These are phyloP conservation scores for Exophiala mesophila DNA, from an alignment of 2,329 filamentous ascomycete species.

Conservation along the genomic window DNA sequence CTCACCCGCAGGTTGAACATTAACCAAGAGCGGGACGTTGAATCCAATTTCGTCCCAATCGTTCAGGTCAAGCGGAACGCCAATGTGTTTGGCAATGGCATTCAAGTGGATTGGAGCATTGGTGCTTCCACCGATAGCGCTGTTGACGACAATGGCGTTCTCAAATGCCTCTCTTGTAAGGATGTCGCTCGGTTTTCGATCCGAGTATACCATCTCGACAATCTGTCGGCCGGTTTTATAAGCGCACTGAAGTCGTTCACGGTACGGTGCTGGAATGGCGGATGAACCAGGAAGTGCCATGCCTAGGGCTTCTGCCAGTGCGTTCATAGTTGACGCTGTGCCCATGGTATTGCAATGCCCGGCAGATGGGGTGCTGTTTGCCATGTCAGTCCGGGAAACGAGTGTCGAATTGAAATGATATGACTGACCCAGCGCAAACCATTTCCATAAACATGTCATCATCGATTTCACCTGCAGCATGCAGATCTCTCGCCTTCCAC, in stretches of 20 bases:
- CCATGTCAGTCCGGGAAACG: not conserved
- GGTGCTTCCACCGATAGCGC: slow-evolving; percentile 53
- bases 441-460: slow-evolving; percentile 44
- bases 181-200: slow-evolving; percentile 51
- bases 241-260: slow-evolving; percentile 45
- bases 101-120: slow-evolving; percentile 55
- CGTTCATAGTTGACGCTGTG: slow-evolving; percentile 51
- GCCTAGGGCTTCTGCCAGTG: slow-evolving; percentile 48
- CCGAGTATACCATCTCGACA: slow-evolving; percentile 47
- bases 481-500: slow-evolving; percentile 47
- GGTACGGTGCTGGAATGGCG: slow-evolving; percentile 49
- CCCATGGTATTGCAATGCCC: slow-evolving; percentile 53
- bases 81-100: slow-evolving; percentile 52
- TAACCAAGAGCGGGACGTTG: slow-evolving; percentile 48
- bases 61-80: slow-evolving; percentile 47
- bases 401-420: not conserved
- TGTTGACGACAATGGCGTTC: slow-evolving; percentile 52
- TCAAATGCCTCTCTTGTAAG: slow-evolving; percentile 53
- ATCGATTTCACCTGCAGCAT: slow-evolving; percentile 45
- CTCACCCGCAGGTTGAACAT: slow-evolving; percentile 53
- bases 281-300: slow-evolving; percentile 50
- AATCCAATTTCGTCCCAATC: slow-evolving; percentile 52
- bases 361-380: slow-evolving; percentile 39
- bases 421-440: slow-evolving; percentile 37
- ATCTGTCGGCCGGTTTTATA: slow-evolving; percentile 48